Conservation (phyloP, 768 basidiomycete species). For the Amanita thiersii region DNA sequence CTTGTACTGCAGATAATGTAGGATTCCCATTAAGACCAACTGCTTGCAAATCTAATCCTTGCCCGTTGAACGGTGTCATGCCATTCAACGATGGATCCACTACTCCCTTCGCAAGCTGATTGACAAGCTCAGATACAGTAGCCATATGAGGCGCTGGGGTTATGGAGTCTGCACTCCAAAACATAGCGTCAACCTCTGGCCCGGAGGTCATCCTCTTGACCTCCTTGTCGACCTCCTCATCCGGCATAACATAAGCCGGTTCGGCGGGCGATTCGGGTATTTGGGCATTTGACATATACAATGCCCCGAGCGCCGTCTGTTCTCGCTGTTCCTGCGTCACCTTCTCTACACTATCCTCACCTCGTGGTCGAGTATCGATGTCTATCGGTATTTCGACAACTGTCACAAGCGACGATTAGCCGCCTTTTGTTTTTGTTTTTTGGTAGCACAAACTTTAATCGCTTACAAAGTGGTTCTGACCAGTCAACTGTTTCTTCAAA, state of each 20-base stretch:
- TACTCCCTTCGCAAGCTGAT: conserved; percentile 46
- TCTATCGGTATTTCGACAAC: conserved; percentile 58
- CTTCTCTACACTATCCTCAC: conserved; percentile 64
- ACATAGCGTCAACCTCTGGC: conserved; percentile 54
- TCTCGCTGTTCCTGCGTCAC: conserved; percentile 69
- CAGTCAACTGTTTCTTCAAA: conserved; percentile 87
- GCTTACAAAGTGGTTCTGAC: conserved; percentile 76
- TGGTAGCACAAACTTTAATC: conserved; percentile 15
- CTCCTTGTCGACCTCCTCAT: conserved; percentile 62
- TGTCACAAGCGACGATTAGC: conserved; percentile 23
- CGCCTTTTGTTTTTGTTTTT: conserved; percentile 13
- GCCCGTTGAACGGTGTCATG: conserved; percentile 19
- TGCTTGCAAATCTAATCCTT: conserved; percentile 26
- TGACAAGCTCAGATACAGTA: conserved; percentile 65
- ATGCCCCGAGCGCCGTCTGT: conserved; percentile 63
- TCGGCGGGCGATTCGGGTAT: conserved; percentile 78
- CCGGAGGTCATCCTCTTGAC: conserved; percentile 63
- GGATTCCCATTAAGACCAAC: conserved; percentile 38
- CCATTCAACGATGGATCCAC: conserved; percentile 28
- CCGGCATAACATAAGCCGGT: conserved; percentile 47
- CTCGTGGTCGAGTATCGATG: conserved; percentile 46
- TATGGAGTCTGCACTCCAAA: conserved; percentile 46
- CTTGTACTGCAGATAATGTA: conserved; percentile 33
- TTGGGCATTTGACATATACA: conserved; percentile 59
- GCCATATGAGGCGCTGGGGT: conserved; percentile 22